Evolutionary conservation across 345 rosid genomes (phyloP), one percentile per base, ranked within the genome.

Genomic region (Anastatica hierochuntica): DNA sequence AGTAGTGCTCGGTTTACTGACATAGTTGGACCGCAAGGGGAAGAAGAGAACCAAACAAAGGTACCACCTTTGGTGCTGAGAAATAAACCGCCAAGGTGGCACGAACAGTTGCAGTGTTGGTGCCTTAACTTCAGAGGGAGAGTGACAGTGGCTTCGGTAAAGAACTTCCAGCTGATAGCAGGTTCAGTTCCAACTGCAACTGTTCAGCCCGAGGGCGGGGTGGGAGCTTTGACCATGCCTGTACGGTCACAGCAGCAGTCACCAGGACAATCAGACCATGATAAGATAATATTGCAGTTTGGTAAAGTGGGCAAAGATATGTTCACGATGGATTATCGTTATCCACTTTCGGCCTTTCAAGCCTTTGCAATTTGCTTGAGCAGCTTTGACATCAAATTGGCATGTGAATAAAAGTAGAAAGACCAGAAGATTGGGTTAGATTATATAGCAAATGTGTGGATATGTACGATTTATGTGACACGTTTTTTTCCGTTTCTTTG

Each of bases 31-130:
- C 64, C 83, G 1, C 73, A 63, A 3, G 84, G 71, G 20, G 94
- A 69, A 13, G 87, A 76, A 2, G 80, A 3, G 90, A 74, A 26
- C 16, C 21, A n/a, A n/a, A n/a, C n/a, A n/a, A n/a, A n/a, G 0
- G 56, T 15, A 2, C 83, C 85, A 0, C 86, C 95, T 0, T 54
- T 86, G 46, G 56, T 86, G 49, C 90, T 90, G 15, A 64, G 75
- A n/a, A 90, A 90, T 74, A 90, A 90, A 58, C 85, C 86, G 1
- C 97, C 97, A 0, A 82, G 96, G 59, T 90, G 97, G 97, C 97
- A 86, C 1, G 97, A 90, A 36, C 97, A 90, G 79, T 64, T 90
- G 69, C 97, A 90, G 38, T 90, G 97, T 49, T 90, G 97, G 97
- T 86, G 97, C 71, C 73, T 90, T 10, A 90, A 90, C 68, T 90